A percentile compares a stretch with the other conserved stretches of the same genome.
phyloP scores from a whole-genome alignment of 345 rosid species.

The Xanthoceras sorbifolium region DNA sequence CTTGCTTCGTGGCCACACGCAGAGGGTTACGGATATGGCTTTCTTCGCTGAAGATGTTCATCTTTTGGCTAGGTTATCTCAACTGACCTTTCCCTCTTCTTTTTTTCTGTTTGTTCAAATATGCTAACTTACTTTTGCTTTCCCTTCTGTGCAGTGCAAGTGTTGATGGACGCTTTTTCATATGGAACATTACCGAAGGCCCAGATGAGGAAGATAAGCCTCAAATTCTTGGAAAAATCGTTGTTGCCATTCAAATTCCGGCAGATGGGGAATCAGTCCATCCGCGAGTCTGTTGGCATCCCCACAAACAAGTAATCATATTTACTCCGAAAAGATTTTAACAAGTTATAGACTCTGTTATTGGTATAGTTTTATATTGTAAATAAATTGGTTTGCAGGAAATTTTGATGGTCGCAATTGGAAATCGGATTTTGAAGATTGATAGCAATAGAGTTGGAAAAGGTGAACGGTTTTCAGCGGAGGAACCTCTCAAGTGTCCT shows the following conservation, averaged over 20 bases:
- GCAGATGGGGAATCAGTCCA: constrained; percentile 49
- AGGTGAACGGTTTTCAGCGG: constrained; percentile 45
- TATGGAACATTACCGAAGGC: constrained; percentile 76
- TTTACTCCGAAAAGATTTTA: not conserved
- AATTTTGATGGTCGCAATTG: constrained; percentile 66
- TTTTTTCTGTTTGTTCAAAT: not conserved
- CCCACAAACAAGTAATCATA: constrained; percentile 69
- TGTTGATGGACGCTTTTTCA: constrained; percentile 55
- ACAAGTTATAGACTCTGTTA: not conserved
- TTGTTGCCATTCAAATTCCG: constrained; percentile 56
- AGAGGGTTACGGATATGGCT: constrained; percentile 77
- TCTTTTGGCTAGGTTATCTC: constrained; percentile 64
- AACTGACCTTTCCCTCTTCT: not conserved
- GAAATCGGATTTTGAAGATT: constrained; percentile 58
- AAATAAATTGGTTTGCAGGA: constrained; percentile 41
- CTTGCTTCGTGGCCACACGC: constrained; percentile 71
- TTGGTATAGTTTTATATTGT: not conserved
- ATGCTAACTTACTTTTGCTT: constrained; percentile 7
- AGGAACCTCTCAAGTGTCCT: constrained; percentile 59
- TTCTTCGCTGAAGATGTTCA: constrained; percentile 89
- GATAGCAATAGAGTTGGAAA: constrained; percentile 64
- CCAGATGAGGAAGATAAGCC: constrained; percentile 72
- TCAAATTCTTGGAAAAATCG: constrained; percentile 59
- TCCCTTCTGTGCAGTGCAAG: constrained; percentile 51
- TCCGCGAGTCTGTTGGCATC: constrained; percentile 82